A percentile compares a stretch with the other conserved stretches of the same genome.
Conservation (phyloP, 257 asterid species). For the Agastache rugosa region DNA sequence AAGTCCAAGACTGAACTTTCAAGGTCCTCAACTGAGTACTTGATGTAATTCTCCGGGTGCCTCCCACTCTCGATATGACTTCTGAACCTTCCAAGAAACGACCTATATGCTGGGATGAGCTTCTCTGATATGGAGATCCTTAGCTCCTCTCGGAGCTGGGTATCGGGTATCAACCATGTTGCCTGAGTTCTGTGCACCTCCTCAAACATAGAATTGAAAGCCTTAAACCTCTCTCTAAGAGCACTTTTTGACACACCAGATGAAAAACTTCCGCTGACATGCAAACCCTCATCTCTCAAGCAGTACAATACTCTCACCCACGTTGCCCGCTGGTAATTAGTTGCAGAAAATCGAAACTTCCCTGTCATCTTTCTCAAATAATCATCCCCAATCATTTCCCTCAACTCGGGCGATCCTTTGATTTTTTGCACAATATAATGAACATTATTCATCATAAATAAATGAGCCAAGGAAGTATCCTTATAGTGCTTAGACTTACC, state of each 20-base stretch:
- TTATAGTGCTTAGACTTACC: slow-evolving; percentile 77
- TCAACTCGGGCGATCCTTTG: slow-evolving; percentile 73
- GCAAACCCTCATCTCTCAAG: slow-evolving; percentile 90
- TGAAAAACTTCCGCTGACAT: slow-evolving; percentile 77
- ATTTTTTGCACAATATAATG: slow-evolving; percentile 85
- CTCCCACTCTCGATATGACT: slow-evolving; percentile 88
- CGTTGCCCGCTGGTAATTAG: slow-evolving; percentile 74
- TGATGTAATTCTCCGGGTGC: slow-evolving; percentile 93
- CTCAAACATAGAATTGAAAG: slow-evolving; percentile 87
- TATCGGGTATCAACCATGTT: slow-evolving; percentile 79
- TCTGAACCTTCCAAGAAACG: slow-evolving; percentile 87
- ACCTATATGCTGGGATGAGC: slow-evolving; percentile 84
- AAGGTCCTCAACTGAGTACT: slow-evolving; percentile 87
- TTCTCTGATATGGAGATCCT: slow-evolving; percentile 76
- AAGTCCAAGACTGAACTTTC: slow-evolving; percentile 86
- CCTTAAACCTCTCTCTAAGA: slow-evolving; percentile 79
- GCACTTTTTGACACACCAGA: slow-evolving; percentile 90
- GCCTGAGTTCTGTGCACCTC: slow-evolving; percentile 93
- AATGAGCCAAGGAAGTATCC: slow-evolving; percentile 78
- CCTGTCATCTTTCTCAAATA: slow-evolving; percentile 66
- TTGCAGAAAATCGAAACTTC: slow-evolving; percentile 68
- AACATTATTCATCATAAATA: slow-evolving; percentile 92
- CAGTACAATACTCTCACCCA: slow-evolving; percentile 82
- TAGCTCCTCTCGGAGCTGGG: slow-evolving; percentile 90
- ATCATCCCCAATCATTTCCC: slow-evolving; percentile 87